Evolutionary conservation across 2,329 filamentous ascomycete genomes (phyloP).

Genomic region (Colletotrichum tropicicola): DNA sequence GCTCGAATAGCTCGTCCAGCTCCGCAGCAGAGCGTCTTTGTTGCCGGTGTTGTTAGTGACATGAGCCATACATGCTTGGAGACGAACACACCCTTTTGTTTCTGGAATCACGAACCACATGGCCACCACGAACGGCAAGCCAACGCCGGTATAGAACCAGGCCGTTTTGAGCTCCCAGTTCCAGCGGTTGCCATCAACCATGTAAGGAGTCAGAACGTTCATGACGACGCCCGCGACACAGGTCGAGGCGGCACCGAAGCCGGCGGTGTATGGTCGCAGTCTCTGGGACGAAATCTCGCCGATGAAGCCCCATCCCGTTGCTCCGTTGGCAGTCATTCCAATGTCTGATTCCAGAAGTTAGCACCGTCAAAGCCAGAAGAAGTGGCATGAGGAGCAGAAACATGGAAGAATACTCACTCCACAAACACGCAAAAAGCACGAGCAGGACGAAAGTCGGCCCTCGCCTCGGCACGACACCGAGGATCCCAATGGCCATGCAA

Average conservation of each 20-base stretch:
- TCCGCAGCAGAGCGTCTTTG: slow-evolving; percentile 34
- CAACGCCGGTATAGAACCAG: slow-evolving; percentile 40
- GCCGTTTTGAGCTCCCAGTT: slow-evolving; percentile 43
- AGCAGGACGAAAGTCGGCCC: slow-evolving; percentile 31
- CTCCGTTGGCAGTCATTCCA: slow-evolving; percentile 36
- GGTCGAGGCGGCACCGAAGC: slow-evolving; percentile 38
- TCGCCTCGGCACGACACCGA: slow-evolving; percentile 28
- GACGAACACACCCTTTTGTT: slow-evolving; percentile 25
- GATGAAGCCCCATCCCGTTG: slow-evolving; percentile 40
- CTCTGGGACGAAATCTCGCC: slow-evolving; percentile 47
- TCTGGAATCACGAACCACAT: slow-evolving; percentile 35
- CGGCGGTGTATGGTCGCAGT: slow-evolving; percentile 42
- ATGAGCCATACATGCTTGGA: background rate
- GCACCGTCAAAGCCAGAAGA: background rate
- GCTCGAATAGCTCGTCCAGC: slow-evolving; percentile 37
- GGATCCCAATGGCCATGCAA: slow-evolving; percentile 32
- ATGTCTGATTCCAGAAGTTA: slow-evolving; percentile 29
- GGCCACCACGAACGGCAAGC: slow-evolving; percentile 38
- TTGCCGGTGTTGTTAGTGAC: background rate
- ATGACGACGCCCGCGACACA: slow-evolving; percentile 34
- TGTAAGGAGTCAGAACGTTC: slow-evolving; percentile 40
- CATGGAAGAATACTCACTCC: slow-evolving; percentile 36
- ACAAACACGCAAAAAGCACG: slow-evolving; percentile 35
- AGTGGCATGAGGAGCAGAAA: too few species aligned
- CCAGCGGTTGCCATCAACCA: slow-evolving; percentile 41